Percentiles rank a stretch among this genome's conserved stretches.
Conservation (phyloP, 177 flowering plant genomes). For the Tripterygium wilfordii region DNA sequence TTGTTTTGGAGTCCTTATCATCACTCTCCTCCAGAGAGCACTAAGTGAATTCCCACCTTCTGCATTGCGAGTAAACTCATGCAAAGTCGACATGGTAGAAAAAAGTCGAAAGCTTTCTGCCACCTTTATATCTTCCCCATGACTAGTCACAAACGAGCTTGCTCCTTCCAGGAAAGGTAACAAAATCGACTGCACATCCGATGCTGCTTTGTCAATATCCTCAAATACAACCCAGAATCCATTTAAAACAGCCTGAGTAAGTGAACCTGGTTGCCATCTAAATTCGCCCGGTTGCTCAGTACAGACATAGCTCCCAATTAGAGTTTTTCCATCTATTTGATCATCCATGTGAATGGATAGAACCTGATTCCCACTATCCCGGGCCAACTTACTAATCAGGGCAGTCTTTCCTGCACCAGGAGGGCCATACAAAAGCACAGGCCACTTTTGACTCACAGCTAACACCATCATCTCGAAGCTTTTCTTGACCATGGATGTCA, state of each 20-base stretch:
- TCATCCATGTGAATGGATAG: constrained; percentile 93
- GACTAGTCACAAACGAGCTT: constrained; percentile 53
- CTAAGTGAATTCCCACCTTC: constrained; percentile 54
- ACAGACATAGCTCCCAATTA: constrained; percentile 83
- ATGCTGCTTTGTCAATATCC: constrained; percentile 87
- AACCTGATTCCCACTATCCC: constrained; percentile 54
- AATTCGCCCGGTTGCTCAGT: constrained; percentile 93
- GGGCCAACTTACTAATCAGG: constrained; percentile 59
- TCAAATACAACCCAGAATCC: constrained; percentile 95
- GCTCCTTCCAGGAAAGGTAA: constrained; percentile 82
- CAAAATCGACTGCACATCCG: constrained; percentile 73
- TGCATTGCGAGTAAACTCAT: constrained; percentile 25
- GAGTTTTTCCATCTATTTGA: constrained; percentile 83
- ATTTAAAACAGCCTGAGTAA: constrained; percentile 70
- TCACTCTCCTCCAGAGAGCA: constrained; percentile 72
- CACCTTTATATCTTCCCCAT: constrained; percentile 78
- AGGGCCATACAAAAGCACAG: constrained; percentile 91
- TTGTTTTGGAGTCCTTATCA: constrained; percentile 43
- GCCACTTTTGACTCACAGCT: constrained; percentile 86
- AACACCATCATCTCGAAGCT: constrained; percentile 71
- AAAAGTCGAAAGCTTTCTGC: constrained; percentile 71
- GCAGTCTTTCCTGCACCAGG: constrained; percentile 88
- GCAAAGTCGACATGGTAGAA: constrained; percentile 61
- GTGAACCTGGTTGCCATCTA: constrained; percentile 97
- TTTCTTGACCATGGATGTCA: constrained; percentile 56